Conservation (phyloP, 2,329 filamentous ascomycete genomes). For the Lachnellula arida region DNA sequence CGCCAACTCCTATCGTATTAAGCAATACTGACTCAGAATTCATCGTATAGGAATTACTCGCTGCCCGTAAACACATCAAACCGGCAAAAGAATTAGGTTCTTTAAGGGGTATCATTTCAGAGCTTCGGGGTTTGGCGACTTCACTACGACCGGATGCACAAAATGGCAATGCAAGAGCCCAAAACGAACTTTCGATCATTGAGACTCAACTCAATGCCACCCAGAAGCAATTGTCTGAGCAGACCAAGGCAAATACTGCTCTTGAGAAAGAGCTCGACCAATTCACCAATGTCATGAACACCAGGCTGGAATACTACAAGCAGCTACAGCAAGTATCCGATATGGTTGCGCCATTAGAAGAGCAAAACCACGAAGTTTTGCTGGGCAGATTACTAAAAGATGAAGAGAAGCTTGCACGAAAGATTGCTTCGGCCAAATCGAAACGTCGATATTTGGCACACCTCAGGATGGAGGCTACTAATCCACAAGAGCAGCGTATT, state of each 20-base stretch:
- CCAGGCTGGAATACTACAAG: conserved; percentile 81
- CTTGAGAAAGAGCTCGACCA: conserved; percentile 69
- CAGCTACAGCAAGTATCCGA: conserved; percentile 91
- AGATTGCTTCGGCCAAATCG: conserved; percentile 59
- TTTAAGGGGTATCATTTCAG: conserved; percentile 64
- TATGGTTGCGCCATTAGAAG: conserved; percentile 71
- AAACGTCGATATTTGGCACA: conserved; percentile 68
- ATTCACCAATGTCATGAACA: conserved; percentile 77
- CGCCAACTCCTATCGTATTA: background rate
- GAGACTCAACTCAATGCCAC: conserved; percentile 57
- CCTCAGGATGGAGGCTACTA: conserved; percentile 36
- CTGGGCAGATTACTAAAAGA: conserved; percentile 50
- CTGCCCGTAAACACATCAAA: conserved; percentile 43
- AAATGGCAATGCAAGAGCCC: conserved; percentile 49
- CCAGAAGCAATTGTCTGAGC: conserved; percentile 48
- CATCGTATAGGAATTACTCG: conserved; percentile 56
- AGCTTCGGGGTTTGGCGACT: conserved; percentile 60
- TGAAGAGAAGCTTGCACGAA: conserved; percentile 50
- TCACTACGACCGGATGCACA: conserved; percentile 55
- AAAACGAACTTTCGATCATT: conserved; percentile 61
- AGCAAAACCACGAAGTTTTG: conserved; percentile 31
- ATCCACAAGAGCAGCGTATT: conserved; percentile 58
- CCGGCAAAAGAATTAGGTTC: conserved; percentile 52
- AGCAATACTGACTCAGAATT: conserved; percentile 38
- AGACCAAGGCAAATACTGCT: conserved; percentile 43